These are phyloP conservation scores for Chalaropsis ovoidea DNA, from an alignment of 2,329 filamentous ascomycete genomes.

Conservation along the genomic window DNA sequence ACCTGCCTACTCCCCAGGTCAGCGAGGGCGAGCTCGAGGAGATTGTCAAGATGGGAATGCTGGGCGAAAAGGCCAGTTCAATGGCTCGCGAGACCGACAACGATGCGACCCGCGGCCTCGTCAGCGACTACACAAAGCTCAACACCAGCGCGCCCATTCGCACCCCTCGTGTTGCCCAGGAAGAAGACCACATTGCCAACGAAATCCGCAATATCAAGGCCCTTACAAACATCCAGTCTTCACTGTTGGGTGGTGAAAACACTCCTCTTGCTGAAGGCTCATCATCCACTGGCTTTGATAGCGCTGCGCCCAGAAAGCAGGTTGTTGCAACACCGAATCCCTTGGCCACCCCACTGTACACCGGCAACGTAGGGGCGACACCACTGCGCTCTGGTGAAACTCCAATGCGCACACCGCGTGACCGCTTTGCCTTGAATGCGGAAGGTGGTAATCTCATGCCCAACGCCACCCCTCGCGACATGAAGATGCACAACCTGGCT, in stretches of 20 bases:
- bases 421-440: conserved; percentile 74
- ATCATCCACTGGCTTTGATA: conserved; percentile 78
- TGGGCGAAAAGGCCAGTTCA: conserved; percentile 72
- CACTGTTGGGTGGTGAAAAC: conserved; percentile 85
- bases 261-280: conserved; percentile 73
- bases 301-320: conserved; percentile 69
- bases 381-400: conserved; percentile 64
- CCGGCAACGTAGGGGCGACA: conserved; percentile 52
- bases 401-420: conserved; percentile 76
- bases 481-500: conserved; percentile 59
- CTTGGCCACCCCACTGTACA: conserved; percentile 75
- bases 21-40: conserved; percentile 88
- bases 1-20: conserved; percentile 80
- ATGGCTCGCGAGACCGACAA: conserved; percentile 71
- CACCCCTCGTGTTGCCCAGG: conserved; percentile 79
- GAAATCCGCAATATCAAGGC: conserved; percentile 91
- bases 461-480: conserved; percentile 61
- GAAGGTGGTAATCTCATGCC: conserved; percentile 57
- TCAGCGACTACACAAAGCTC: conserved; percentile 76
- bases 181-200: conserved; percentile 92
- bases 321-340: conserved; percentile 87
- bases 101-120: conserved; percentile 69
- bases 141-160: conserved; percentile 78
- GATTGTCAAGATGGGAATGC: conserved; percentile 97
- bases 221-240: conserved; percentile 87